Base-by-base conservation (phyloP, 306 rosid genomes). In the Trichosanthes cucumerina region DNA sequence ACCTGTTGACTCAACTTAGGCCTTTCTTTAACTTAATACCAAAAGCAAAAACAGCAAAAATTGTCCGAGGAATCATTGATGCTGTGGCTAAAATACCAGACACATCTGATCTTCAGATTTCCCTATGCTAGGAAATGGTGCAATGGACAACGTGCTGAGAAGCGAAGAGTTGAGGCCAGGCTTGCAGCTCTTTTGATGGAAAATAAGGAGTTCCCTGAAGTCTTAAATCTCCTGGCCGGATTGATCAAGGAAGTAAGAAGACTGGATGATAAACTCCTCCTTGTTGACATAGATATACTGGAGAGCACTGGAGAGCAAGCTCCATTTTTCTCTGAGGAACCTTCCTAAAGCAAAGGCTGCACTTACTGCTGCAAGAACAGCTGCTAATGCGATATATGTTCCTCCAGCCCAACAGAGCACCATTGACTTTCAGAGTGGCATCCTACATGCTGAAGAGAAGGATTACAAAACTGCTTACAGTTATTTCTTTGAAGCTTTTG, bases 381-480 rank as follows among this genome's bases (percentile, higher is more conserved):
- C 97, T 63, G 98, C 97, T 56, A 94, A 94, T 82, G 96, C 97
- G 9, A 92, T 94, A 79, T 94, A 94, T 71, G 98, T 92, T 44
- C 98, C 98, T 52, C 96, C 97, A n/a, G 98, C 96, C 53, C 97
- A 94, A 75, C 98, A 94, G 84, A 97, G 98, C 47, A 90, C 92
- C 50, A 92, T 92, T 18, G 97, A 94, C 86, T 71, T 94, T 85
- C 97, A 92, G 91, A 92, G 97, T 79, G 98, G 98, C 66, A 94
- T 94, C 79, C 97, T 92, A 77, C 98, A 92, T 44, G 98, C 98
- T 0, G 98, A 94, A 84, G 98, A 92, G 80, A 94, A 92, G 84
- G 98, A 94, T 80, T 92, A 92, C 56, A 94, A 93, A 82, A 94
- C 98, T 53, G 97, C 87, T 24, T 93, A 91, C 62, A 90, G 97